phyloP scores from a whole-genome alignment of 192 early-diverging fungal species.

The Linnemannia exigua region DNA sequence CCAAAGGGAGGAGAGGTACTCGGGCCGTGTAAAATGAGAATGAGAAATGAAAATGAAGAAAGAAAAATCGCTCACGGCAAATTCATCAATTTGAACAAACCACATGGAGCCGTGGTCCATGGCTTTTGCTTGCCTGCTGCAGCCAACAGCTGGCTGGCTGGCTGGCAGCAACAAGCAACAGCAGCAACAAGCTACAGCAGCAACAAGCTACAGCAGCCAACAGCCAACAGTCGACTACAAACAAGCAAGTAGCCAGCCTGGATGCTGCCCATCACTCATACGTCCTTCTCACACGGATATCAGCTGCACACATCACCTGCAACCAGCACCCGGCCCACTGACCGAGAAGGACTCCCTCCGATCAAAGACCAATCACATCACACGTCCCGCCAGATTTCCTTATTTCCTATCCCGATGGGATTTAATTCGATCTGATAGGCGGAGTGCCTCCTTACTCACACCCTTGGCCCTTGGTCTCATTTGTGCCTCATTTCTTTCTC shows the following conservation, averaged over 20 bases:
- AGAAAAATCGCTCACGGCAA: background rate
- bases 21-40: background rate
- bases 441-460: background rate
- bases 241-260: no score
- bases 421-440: no score
- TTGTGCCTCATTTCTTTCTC: background rate
- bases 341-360: no score
- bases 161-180: background rate
- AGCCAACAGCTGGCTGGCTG: no score
- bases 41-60: background rate
- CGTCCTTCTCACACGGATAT: no score
- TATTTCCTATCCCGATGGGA: background rate
- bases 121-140: no score
- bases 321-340: background rate
- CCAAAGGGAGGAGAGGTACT: background rate
- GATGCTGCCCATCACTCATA: no score
- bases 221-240: no score
- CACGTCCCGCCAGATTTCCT: background rate
- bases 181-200: no score
- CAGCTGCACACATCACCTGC: no score
- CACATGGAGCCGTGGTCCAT: slow-evolving; percentile 1
- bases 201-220: no score
- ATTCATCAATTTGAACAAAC: background rate
- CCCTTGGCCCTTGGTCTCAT: background rate
- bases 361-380: background rate